Conservation (phyloP, 1,284 basidiomycete species). For the Marasmius oreades region DNA sequence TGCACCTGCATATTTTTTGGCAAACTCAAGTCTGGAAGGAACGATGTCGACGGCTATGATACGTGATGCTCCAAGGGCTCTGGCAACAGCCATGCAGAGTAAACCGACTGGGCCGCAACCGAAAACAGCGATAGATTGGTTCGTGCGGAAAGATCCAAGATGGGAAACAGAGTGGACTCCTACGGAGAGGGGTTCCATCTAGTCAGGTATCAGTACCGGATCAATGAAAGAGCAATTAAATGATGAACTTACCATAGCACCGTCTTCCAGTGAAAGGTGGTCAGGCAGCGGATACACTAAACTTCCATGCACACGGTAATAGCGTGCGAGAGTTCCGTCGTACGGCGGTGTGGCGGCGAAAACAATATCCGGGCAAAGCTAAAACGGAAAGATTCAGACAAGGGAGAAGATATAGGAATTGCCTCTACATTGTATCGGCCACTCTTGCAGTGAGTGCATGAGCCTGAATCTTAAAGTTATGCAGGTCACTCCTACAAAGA, state of each 20-base stretch:
- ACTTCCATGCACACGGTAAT: slow-evolving; percentile 75
- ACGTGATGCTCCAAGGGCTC: slow-evolving; percentile 79
- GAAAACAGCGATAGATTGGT: slow-evolving; percentile 77
- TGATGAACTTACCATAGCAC: slow-evolving; percentile 62
- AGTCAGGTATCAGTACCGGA: slow-evolving; percentile 3
- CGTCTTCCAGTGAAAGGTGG: slow-evolving; percentile 75
- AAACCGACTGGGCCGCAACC: slow-evolving; percentile 74
- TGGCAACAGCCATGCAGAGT: slow-evolving; percentile 90
- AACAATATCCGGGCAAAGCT: slow-evolving; percentile 75
- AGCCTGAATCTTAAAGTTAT: slow-evolving; percentile 25
- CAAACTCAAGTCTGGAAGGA: slow-evolving; percentile 80
- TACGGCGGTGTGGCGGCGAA: slow-evolving; percentile 90
- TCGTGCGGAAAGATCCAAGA: slow-evolving; percentile 70
- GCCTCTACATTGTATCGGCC: slow-evolving; percentile 73
- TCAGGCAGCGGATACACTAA: slow-evolving; percentile 74
- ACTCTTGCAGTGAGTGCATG: slow-evolving; percentile 68
- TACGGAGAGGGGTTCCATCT: slow-evolving; percentile 95
- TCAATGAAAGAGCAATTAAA: not conserved
- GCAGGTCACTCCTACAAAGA: not conserved
- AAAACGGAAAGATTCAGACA: slow-evolving; percentile 8
- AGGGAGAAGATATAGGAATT: slow-evolving; percentile 9
- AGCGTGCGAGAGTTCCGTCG: slow-evolving; percentile 84
- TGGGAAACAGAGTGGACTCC: slow-evolving; percentile 86
- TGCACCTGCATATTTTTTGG: slow-evolving; percentile 85
- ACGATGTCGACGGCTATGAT: slow-evolving; percentile 88